Evolutionary conservation across 176 grass and related monocot species (phyloP), one percentile per base, ranked within the genome.

Genomic region (Tillandsia leiboldiana): DNA sequence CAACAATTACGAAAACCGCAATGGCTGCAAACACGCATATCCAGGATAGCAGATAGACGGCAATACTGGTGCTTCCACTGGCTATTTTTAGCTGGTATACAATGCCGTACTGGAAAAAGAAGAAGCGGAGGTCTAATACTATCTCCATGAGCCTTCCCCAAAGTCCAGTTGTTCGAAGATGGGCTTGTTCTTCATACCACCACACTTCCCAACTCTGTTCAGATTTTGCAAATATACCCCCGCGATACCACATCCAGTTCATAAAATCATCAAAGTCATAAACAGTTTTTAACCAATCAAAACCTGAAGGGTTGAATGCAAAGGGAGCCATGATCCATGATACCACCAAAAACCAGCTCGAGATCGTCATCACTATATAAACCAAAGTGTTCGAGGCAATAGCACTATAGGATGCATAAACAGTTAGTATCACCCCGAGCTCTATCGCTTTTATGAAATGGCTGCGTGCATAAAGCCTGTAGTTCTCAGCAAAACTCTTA

Each of bases 211-310:
- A 97, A 71, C 89, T 92, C 59, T 97, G 81, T 64, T 97, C 93
- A 77, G 93, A 76, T 73, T 85, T 97, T 70, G 76, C 75, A 87
- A 89, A 97, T 49, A 92, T 81, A 78, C 77, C 61, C 56, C 86
- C 87, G 7, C 84, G 81, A 78, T 68, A 83, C 93, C 93, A 92
- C 61, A 97, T 97, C 93, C 93, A 97, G 86, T 69, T 92, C 82
- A 97, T 97, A 69, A 97, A 97, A 64, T 90, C 93, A 12, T 97
- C 93, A 51, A 92, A 90, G 74, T 92, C 93, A 71, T 97, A 92
- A n/a, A 97, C 93, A 1, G 93, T 97, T 85, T 97, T 97, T 62
- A 97, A 81, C 93, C 93, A 97, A 82, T 97, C 93, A 78, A 97
- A 97, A 50, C 93, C 93, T 42, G 93, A 97, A 8, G 93, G 93